phyloP scores from a whole-genome alignment of 495 filamentous ascomycete species.

The Penicillium fimorum region DNA sequence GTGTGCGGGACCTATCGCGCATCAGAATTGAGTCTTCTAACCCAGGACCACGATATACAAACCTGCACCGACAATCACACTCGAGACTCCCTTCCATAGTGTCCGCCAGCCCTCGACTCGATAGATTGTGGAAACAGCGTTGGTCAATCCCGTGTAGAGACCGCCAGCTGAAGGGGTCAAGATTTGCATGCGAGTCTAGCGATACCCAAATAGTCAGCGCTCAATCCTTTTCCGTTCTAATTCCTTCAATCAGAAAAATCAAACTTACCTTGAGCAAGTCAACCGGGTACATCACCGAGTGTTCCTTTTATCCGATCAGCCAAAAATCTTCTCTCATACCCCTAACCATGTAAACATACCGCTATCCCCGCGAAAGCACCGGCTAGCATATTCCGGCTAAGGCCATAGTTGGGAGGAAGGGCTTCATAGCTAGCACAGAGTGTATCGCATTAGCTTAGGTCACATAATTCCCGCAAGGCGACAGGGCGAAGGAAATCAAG shows the following conservation, averaged over 20 bases:
- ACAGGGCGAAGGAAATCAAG: constrained; percentile 1
- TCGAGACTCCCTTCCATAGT: constrained; percentile 95
- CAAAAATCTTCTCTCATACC: neutral
- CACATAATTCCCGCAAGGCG: neutral
- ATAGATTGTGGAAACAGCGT: constrained; percentile 88
- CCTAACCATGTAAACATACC: constrained; percentile 49
- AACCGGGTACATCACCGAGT: constrained; percentile 97
- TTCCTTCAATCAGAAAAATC: constrained; percentile 15
- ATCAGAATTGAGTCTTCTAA: constrained; percentile 26
- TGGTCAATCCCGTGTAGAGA: constrained; percentile 86
- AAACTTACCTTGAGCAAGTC: constrained; percentile 88
- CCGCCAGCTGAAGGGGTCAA: constrained; percentile 81
- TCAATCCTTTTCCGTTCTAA: neutral
- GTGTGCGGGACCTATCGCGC: constrained; percentile 79
- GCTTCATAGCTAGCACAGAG: constrained; percentile 60
- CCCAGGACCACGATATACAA: constrained; percentile 17
- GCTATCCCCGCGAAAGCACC: constrained; percentile 97
- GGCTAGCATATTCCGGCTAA: constrained; percentile 78
- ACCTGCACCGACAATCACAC: constrained; percentile 95
- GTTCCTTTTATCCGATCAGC: constrained; percentile 52
- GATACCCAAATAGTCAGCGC: constrained; percentile 12
- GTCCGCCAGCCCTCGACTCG: constrained; percentile 83
- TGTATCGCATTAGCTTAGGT: constrained; percentile 23
- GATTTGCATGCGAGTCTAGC: constrained; percentile 95
- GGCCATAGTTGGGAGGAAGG: constrained; percentile 66